Evolutionary conservation across 352 stramenopile genomes (phyloP).

Genomic region (Elongisporangium undulatum): DNA sequence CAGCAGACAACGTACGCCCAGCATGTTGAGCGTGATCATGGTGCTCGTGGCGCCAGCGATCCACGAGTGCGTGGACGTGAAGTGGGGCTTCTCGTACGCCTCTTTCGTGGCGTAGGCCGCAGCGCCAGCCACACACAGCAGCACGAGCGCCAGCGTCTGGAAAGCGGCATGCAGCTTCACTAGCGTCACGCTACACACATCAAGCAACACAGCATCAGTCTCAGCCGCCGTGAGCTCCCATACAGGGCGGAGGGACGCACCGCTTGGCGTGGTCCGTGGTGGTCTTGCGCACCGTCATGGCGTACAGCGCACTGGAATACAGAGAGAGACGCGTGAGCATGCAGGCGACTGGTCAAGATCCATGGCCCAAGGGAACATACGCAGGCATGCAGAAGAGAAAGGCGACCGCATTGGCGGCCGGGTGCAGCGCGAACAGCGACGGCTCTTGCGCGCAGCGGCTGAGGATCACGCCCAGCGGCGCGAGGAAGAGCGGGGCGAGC

Average conservation of each 20-base stretch:
- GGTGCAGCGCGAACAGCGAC: constrained; percentile 57
- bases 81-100: constrained; percentile 49
- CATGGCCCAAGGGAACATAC: constrained; percentile 10
- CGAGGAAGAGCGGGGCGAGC: constrained; percentile 43
- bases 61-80: constrained; percentile 74
- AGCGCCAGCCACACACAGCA: constrained; percentile 32
- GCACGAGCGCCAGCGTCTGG: constrained; percentile 42
- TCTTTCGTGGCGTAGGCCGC: constrained; percentile 60
- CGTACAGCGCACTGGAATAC: constrained; percentile 36
- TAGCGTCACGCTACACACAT: constrained; percentile 21
- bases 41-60: constrained; percentile 34
- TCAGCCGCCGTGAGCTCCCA: not conserved
- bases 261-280: constrained; percentile 37
- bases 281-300: constrained; percentile 54
- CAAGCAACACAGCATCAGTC: constrained; percentile 1
- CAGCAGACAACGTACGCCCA: constrained; percentile 35
- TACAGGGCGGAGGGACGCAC: not conserved
- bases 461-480: constrained; percentile 43
- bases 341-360: not conserved
- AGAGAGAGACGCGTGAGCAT: not conserved
- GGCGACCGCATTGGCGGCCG: constrained; percentile 51
- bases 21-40: constrained; percentile 49
- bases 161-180: constrained; percentile 47
- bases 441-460: constrained; percentile 20
- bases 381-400: constrained; percentile 58